phyloP scores from a whole-genome alignment of 2,329 filamentous ascomycete genomes.

The Myotisia sp. region DNA sequence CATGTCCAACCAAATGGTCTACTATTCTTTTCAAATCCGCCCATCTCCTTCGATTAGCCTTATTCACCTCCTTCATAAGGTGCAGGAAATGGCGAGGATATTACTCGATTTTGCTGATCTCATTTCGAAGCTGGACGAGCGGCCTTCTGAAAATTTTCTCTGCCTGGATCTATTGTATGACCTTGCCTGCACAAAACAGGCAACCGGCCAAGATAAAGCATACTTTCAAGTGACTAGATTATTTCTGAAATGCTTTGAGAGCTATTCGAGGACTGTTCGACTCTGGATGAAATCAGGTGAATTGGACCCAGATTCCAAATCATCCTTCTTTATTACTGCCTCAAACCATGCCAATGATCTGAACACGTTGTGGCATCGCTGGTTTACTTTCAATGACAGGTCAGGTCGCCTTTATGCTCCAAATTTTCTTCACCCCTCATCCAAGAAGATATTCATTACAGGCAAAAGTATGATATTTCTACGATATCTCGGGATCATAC shows the following conservation, averaged over 20 bases:
- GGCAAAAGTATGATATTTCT: constrained; percentile 81
- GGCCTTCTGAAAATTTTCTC: constrained; percentile 44
- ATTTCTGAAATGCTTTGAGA: constrained; percentile 68
- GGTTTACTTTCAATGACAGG: constrained; percentile 51
- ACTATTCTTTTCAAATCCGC: constrained; percentile 40
- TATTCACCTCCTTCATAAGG: constrained; percentile 44
- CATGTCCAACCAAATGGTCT: constrained; percentile 46
- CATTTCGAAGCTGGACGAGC: constrained; percentile 41
- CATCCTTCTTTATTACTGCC: constrained; percentile 61
- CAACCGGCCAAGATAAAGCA: constrained; percentile 46
- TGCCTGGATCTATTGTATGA: constrained; percentile 68
- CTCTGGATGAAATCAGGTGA: constrained; percentile 74
- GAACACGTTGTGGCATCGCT: constrained; percentile 59
- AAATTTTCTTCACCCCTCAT: constrained; percentile 56
- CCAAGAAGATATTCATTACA: constrained; percentile 62
- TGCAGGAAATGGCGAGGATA: constrained; percentile 40
- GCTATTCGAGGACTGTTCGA: constrained; percentile 67
- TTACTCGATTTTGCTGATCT: constrained; percentile 49
- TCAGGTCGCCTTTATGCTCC: constrained; percentile 52
- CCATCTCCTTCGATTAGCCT: constrained; percentile 55
- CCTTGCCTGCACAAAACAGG: constrained; percentile 53
- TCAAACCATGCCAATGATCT: constrained; percentile 41
- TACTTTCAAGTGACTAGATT: constrained; percentile 53
- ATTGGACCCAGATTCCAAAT: constrained; percentile 45
- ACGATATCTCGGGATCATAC: constrained; percentile 47